These are phyloP conservation scores for Spergularia marina DNA, from an alignment of 148 eudicot genomes.

Conservation along the genomic window DNA sequence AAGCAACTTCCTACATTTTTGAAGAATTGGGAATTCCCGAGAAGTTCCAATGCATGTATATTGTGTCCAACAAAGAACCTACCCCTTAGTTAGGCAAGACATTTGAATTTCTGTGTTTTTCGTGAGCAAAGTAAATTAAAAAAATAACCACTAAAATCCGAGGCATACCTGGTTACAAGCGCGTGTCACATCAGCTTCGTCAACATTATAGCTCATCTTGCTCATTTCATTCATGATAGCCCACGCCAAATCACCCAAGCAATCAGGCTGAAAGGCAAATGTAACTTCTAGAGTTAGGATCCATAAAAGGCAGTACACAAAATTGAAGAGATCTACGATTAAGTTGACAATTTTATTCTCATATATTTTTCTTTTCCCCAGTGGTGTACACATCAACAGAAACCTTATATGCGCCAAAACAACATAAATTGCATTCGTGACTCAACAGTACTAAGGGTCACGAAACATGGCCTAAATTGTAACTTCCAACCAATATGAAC, in stretches of 20 bases:
- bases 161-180: conserved; percentile 73
- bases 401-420: background rate
- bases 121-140: background rate
- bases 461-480: too few relatives aligned
- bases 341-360: too few relatives aligned
- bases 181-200: conserved; percentile 80
- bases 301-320: background rate
- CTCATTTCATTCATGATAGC: conserved; percentile 71
- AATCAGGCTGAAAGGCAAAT: conserved; percentile 61
- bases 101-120: too few relatives aligned
- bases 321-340: too few relatives aligned
- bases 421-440: background rate
- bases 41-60: too few relatives aligned
- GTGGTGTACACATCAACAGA: background rate
- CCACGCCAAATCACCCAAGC: conserved; percentile 78
- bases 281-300: conserved; percentile 10
- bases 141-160: background rate
- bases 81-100: too few relatives aligned
- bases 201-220: conserved; percentile 69
- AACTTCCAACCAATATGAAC: too few relatives aligned
- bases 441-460: too few relatives aligned
- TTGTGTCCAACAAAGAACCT: too few relatives aligned
- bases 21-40: too few relatives aligned
- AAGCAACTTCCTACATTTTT: too few relatives aligned
- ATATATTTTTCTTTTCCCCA: too few relatives aligned